Evolutionary conservation across 768 basidiomycete species (phyloP), one percentile per base, ranked within the genome.

Genomic region (Amanita polypyramis): DNA sequence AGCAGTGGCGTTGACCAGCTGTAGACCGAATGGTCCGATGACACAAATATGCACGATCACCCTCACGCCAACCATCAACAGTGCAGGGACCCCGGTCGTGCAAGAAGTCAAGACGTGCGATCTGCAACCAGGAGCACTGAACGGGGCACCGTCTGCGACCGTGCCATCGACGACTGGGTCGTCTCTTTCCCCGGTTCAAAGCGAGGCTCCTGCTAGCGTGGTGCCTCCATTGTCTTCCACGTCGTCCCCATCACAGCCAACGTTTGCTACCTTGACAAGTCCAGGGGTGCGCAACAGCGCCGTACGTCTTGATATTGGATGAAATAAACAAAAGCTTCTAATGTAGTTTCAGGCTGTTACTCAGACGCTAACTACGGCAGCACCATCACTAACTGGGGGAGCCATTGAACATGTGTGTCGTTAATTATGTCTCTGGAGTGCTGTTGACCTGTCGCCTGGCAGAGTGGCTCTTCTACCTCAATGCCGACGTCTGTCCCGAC

Each of bases 31-130:
- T 48, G 80, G 81, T 14, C 60, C 62, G 23, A 63, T 79, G 60
- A 75, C 67, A 35, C 68, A 79, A 64, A 78, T 71, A n/a, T 85
- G 82, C 58, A 66, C 72, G 8, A 64, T 79, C 41, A 74, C 75
- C 8, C 66, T 82, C 40, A 79, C 74, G 3, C 80, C 77, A 5
- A 67, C 74, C 37, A 73, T 66, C 43, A 74, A 70, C 54, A 58
- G 61, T 3, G 63, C 71, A 53, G 80, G 79, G 14, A 55, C 70
- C n/a, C 64, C 65, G 36, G 70, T 69, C 11, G 66, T 81, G 17
- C 64, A 70, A 55, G 73, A 81, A 54, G 72, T 80, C 41, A 65
- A 65, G 54, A 70, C 66, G 25, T 84, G 82, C 56, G 74, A 70
- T 20, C 49, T 76, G 17, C 51, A 65, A 35, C 59, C 66, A 55